Conservation (phyloP, 2,329 filamentous ascomycete species). For the Trichoderma semiorbis region DNA sequence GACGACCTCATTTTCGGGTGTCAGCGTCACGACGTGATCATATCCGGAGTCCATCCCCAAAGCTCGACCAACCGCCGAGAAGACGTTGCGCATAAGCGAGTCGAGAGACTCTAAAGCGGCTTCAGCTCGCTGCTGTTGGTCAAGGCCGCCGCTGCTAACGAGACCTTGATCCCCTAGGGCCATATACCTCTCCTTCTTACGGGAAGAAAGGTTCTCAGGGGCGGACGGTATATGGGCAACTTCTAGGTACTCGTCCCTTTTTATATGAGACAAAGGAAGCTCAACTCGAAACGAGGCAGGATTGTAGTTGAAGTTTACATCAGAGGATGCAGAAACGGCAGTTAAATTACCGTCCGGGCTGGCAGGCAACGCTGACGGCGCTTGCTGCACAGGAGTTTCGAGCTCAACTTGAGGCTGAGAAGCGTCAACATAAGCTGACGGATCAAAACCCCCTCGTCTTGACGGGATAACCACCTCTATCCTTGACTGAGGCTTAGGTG, state of each 20-base stretch:
- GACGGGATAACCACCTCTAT: conserved; percentile 49
- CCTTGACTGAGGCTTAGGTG: conserved; percentile 35
- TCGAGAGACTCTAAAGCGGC: conserved; percentile 68
- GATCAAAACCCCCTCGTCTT: conserved; percentile 38
- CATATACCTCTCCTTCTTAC: conserved; percentile 52
- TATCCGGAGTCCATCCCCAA: conserved; percentile 53
- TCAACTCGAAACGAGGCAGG: conserved; percentile 45
- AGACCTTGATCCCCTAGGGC: conserved; percentile 53
- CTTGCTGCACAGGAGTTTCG: conserved; percentile 17
- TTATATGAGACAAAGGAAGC: conserved; percentile 42
- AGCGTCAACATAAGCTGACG: conserved; percentile 35
- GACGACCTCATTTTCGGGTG: conserved; percentile 58
- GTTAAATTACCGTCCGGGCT: conserved; percentile 13
- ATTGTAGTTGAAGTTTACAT: conserved; percentile 18
- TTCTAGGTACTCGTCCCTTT: conserved; percentile 51
- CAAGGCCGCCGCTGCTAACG: conserved; percentile 57
- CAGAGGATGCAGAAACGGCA: conserved; percentile 12
- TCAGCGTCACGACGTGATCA: conserved; percentile 52
- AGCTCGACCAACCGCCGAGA: conserved; percentile 70
- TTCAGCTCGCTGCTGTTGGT: conserved; percentile 79
- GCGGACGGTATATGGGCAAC: conserved; percentile 46
- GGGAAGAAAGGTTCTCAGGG: conserved; percentile 45
- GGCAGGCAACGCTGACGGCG: conserved; percentile 13
- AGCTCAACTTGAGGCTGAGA: conserved; percentile 23
- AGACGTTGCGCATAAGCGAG: conserved; percentile 66